A percentile compares a stretch with the other conserved stretches of the same genome.
phyloP scores from a whole-genome alignment of 139 green algal genomes.

The Asterochloris sp. region DNA sequence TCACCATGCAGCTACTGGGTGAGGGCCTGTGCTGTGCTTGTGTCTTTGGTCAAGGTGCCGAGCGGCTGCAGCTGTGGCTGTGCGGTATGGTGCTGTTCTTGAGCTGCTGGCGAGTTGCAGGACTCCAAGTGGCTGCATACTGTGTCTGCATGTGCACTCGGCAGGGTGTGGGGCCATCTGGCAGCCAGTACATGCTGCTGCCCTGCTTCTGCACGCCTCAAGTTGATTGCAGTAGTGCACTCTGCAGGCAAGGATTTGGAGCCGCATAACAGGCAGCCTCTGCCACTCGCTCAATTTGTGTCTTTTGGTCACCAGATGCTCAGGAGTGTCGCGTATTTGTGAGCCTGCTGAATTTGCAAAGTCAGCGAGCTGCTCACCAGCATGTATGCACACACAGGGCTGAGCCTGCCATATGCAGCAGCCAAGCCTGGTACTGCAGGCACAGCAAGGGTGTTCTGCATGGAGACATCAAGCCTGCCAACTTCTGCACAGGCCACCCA shows the following conservation, averaged over 20 bases:
- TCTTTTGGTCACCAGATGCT: slow-evolving; percentile 15
- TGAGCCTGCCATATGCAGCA: too few relatives aligned
- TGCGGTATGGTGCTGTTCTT: background rate
- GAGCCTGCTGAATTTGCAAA: too few relatives aligned
- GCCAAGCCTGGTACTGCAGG: too few relatives aligned
- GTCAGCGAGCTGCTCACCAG: slow-evolving; percentile 35
- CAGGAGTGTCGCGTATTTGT: too few relatives aligned
- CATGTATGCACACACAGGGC: slow-evolving; percentile 20
- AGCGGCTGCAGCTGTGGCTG: background rate
- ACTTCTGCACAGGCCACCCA: slow-evolving; percentile 18
- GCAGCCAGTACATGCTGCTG: background rate
- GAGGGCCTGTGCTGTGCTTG: slow-evolving; percentile 3
- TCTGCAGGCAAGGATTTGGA: too few relatives aligned
- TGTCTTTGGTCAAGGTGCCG: background rate
- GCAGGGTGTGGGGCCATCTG: background rate
- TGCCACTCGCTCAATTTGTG: background rate
- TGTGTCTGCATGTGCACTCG: background rate
- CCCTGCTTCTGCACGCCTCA: too few relatives aligned
- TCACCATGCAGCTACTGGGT: slow-evolving; percentile 37
- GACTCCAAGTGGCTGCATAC: background rate
- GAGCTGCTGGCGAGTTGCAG: background rate
- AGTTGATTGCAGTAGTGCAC: too few relatives aligned
- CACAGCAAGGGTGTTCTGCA: slow-evolving; percentile 25
- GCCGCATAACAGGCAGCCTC: too few relatives aligned
- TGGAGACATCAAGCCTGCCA: slow-evolving; percentile 44